A percentile compares a stretch with the other conserved stretches of the same genome.
Evolutionary conservation across 805 yeast genomes (phyloP).

Genomic region (Ogataea trehaloabstinens): DNA sequence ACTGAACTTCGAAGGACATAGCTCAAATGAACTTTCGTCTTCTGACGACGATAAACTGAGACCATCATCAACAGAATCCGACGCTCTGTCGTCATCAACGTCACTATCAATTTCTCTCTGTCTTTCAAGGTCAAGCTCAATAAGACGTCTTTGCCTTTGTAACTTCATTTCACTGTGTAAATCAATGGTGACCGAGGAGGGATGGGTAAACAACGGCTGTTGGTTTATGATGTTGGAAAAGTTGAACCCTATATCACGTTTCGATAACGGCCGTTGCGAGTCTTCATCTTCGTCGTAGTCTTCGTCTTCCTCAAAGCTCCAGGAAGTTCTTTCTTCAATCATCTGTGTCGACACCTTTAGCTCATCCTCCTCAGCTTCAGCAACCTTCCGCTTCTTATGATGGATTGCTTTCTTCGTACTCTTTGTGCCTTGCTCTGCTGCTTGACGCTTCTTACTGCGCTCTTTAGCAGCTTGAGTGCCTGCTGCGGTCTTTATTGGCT

Average conservation of each 20-base stretch:
- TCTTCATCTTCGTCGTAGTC: slow-evolving; percentile 6
- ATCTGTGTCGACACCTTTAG: no score
- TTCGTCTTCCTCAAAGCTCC: not conserved
- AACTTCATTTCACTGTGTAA: slow-evolving; percentile 29
- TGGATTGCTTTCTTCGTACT: no score
- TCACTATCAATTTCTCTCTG: slow-evolving; percentile 17
- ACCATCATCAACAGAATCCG: slow-evolving; percentile 19
- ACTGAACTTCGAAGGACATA: slow-evolving; percentile 11
- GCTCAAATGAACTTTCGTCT: slow-evolving; percentile 22
- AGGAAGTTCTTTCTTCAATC: no score
- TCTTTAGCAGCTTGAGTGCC: not conserved
- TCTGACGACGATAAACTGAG: slow-evolving; percentile 25
- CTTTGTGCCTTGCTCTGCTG: not conserved
- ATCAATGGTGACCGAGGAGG: slow-evolving; percentile 24
- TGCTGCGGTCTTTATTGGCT: no score
- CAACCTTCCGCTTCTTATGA: slow-evolving; percentile 1
- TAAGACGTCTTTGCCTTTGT: slow-evolving; percentile 30
- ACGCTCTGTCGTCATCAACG: slow-evolving; percentile 6
- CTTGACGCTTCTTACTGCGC: not conserved
- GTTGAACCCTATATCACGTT: slow-evolving; percentile 22
- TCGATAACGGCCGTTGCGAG: slow-evolving; percentile 11
- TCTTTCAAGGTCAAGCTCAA: slow-evolving; percentile 25
- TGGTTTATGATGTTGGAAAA: slow-evolving; percentile 27
- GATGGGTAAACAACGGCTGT: slow-evolving; percentile 24
- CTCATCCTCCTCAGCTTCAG: slow-evolving; percentile 5